Conservation (phyloP, 2,329 filamentous ascomycete species). For the Ophiocordyceps sinensis region DNA sequence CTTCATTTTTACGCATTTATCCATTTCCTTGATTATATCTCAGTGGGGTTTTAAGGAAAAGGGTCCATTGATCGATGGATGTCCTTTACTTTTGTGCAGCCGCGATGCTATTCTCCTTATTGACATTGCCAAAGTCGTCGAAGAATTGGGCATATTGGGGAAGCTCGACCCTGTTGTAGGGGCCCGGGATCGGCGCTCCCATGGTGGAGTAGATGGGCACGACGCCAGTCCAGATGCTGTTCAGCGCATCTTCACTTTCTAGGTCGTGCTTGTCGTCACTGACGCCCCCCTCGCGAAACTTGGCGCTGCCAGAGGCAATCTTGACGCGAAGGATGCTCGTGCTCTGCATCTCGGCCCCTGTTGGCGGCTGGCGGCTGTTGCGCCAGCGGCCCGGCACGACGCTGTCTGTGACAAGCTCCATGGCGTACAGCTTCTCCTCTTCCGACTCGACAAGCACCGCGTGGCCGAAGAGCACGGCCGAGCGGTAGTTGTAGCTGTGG, state of each 20-base stretch:
- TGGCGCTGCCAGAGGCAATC: conserved; percentile 1
- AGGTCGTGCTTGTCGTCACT: conserved; percentile 6
- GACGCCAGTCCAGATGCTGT: conserved; percentile 1
- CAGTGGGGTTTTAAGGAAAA: background rate
- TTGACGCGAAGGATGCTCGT: conserved; percentile 1
- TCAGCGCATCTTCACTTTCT: background rate
- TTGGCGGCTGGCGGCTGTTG: conserved; percentile 55
- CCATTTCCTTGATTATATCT: too few species aligned
- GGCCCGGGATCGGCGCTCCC: conserved; percentile 42
- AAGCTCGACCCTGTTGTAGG: conserved; percentile 44
- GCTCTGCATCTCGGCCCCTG: conserved; percentile 11
- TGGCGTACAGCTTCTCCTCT: conserved; percentile 62
- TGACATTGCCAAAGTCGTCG: conserved; percentile 22
- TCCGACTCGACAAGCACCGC: conserved; percentile 51
- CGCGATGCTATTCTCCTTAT: conserved; percentile 12
- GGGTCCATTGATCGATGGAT: background rate
- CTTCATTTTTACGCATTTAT: too few species aligned
- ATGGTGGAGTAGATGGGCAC: conserved; percentile 1
- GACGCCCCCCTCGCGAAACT: background rate
- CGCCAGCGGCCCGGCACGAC: conserved; percentile 57
- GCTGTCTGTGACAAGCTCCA: conserved; percentile 63
- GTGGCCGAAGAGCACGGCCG: conserved; percentile 62
- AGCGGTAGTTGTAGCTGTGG: conserved; percentile 81
- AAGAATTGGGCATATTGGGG: conserved; percentile 45
- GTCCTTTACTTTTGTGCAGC: conserved; percentile 9